phyloP scores from a whole-genome alignment of 108 stramenopile species.

The Nitzschia sp. region DNA sequence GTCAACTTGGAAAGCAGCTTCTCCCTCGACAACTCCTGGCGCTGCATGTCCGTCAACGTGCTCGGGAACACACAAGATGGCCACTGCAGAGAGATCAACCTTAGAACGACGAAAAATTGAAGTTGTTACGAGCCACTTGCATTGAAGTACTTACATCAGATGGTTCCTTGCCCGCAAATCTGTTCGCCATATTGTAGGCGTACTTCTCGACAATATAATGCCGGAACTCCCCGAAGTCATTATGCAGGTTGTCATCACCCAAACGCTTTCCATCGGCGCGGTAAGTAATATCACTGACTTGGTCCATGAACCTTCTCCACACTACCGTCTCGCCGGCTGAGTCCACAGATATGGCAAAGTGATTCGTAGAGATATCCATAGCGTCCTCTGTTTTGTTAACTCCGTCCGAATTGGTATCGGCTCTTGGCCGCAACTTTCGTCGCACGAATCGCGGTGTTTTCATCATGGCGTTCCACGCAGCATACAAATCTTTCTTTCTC shows the following conservation, averaged over 20 bases:
- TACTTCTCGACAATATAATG: slow-evolving; percentile 81
- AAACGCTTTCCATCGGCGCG: slow-evolving; percentile 77
- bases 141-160: slow-evolving; percentile 67
- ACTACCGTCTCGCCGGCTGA: slow-evolving; percentile 69
- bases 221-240: slow-evolving; percentile 81
- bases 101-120: neutral
- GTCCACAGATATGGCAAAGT: slow-evolving; percentile 26
- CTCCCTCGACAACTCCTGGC: slow-evolving; percentile 83
- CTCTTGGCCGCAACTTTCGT: slow-evolving; percentile 32
- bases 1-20: slow-evolving; percentile 77
- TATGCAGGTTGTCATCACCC: slow-evolving; percentile 64
- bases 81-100: slow-evolving; percentile 67
- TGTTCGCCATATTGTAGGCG: slow-evolving; percentile 65
- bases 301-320: slow-evolving; percentile 81
- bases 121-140: no score
- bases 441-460: slow-evolving; percentile 66
- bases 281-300: slow-evolving; percentile 66
- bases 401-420: neutral
- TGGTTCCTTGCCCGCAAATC: slow-evolving; percentile 58
- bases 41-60: slow-evolving; percentile 56
- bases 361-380: slow-evolving; percentile 3
- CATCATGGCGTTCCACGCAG: slow-evolving; percentile 85
- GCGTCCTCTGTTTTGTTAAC: neutral
- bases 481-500: slow-evolving; percentile 81
- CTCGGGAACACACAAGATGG: slow-evolving; percentile 75